Conservation (phyloP, 192 early-diverging fungal species). For the Umbelopsis ramanniana region DNA sequence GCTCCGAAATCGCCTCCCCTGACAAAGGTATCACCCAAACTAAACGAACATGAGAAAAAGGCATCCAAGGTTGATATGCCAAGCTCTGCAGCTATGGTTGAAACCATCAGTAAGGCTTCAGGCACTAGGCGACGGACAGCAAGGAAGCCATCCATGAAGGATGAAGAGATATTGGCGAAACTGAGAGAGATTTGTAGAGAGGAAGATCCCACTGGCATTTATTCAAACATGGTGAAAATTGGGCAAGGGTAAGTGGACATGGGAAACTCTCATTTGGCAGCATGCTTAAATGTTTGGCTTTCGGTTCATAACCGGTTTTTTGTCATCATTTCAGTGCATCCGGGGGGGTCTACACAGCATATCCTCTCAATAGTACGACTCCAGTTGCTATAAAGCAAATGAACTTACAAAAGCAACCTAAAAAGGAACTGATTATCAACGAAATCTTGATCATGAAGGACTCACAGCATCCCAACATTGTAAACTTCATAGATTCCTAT, state of each 20-base stretch:
- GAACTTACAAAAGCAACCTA: constrained; percentile 94
- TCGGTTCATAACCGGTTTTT: neutral
- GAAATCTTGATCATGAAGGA: constrained; percentile 91
- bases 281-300: constrained; percentile 13
- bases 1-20: constrained; percentile 15
- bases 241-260: constrained; percentile 39
- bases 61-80: neutral
- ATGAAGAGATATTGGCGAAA: constrained; percentile 82
- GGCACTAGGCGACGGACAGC: neutral
- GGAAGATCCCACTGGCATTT: constrained; percentile 80
- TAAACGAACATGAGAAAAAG: neutral
- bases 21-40: neutral
- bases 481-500: constrained; percentile 87
- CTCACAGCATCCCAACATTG: constrained; percentile 81
- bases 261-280: neutral
- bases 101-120: neutral
- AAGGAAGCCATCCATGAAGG: constrained; percentile 23
- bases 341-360: constrained; percentile 90
- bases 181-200: constrained; percentile 85
- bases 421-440: constrained; percentile 96
- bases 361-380: constrained; percentile 56
- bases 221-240: constrained; percentile 46
- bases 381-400: constrained; percentile 96
- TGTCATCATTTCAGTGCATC: constrained; percentile 67
- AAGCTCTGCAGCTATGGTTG: neutral